Conservation (phyloP, 139 green algal genomes). For the Microglena sp. region DNA sequence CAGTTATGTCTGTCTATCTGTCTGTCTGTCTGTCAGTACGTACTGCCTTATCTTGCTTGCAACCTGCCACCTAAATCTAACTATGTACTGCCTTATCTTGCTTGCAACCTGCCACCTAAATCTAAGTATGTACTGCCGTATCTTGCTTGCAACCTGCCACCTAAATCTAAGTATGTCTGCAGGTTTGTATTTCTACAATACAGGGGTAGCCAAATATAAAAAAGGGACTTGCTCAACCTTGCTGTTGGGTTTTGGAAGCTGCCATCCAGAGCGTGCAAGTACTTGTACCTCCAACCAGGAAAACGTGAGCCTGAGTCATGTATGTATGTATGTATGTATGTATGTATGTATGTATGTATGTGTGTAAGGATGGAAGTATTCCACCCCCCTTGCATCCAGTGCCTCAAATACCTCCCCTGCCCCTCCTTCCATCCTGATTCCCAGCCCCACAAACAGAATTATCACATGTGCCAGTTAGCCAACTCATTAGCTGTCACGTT, state of each 20-base stretch:
- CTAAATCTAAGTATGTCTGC: no score
- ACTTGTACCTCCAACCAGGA: conserved; percentile 52
- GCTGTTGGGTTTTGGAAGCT: conserved; percentile 81
- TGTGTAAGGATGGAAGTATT: no score
- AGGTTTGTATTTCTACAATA: no score
- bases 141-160: no score
- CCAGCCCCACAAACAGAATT: background rate
- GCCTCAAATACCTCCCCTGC: background rate
- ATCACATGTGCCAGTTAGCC: conserved; percentile 80
- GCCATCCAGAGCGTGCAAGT: conserved; percentile 58
- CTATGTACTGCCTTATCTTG: background rate
- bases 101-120: background rate
- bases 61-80: background rate
- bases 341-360: background rate
- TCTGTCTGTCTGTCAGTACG: background rate
- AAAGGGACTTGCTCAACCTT: background rate
- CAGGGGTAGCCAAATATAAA: background rate
- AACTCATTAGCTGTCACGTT: conserved; percentile 98
- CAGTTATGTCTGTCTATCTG: background rate
- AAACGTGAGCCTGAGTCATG: background rate
- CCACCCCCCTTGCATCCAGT: no score
- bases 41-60: background rate
- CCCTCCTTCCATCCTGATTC: background rate
- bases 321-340: background rate
- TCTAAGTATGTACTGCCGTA: no score